Evolutionary conservation across 331 rosid genomes (phyloP), one percentile per base, ranked within the genome.

Genomic region (Rhamnella rubrinervis): DNA sequence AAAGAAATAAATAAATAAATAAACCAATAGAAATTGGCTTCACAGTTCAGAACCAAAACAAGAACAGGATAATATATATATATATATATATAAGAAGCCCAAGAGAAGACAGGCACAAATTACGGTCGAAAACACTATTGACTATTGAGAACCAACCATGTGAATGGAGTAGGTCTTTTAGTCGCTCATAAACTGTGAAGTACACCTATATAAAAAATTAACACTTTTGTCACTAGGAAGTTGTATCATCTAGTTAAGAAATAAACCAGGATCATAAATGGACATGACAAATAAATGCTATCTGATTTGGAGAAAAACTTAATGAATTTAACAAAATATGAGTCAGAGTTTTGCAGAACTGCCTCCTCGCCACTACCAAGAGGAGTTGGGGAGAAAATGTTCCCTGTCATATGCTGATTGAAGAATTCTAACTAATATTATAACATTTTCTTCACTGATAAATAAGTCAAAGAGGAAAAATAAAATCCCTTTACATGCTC

Each of bases 181-280:
- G 83, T 66, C 83, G 96, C 80, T 87, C 96, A 65, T 93, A 93
- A 72, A 81, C 87, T 81, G 98, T 66, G 85, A 93, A 93, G 86
- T 93, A 93, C 63, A 93, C 96, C 97, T 93, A 66, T 71, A 81
- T 65, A 75, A 17, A 64, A 70, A 82, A 77, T 71, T n/a, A 71
- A 61, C 39, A 13, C 49, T 55, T 59, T 69, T 55, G 75, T 77
- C 78, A 77, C 64, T 70, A n/a, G 55, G 68, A 78, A 61, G 74
- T 18, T 18, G 10, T 8, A n/a, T 53, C 20, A 53, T n/a, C 21
- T 21, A 53, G n/a, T 17, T 7, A 5, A 53, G 12, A 53, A 18
- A 53, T 17, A 53, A 20, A 6, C 19, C 8, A 21, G 23, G 12
- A 53, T n/a, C 21, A 5, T 2, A 53, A 18, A 18, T 53, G 23